These are phyloP conservation scores for Rhododendron ovatum DNA, from an alignment of 148 eudicot species.

Conservation along the genomic window DNA sequence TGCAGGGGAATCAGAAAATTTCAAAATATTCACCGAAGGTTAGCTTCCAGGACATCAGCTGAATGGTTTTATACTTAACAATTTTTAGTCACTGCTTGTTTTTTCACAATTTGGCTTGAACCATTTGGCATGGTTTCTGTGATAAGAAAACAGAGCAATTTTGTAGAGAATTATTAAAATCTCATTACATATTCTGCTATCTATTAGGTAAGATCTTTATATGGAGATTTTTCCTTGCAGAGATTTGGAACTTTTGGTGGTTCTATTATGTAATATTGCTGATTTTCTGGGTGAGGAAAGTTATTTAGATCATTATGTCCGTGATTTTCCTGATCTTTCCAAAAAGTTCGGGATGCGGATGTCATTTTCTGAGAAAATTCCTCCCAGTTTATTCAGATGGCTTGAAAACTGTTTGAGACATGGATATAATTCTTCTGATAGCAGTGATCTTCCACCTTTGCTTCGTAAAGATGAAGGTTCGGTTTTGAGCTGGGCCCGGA, in stretches of 20 bases:
- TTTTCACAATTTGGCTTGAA: background rate
- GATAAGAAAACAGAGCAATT: background rate
- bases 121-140: background rate
- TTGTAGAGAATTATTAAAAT: background rate
- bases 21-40: background rate
- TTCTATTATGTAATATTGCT: constrained; percentile 63
- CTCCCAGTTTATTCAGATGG: constrained; percentile 92
- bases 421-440: constrained; percentile 49
- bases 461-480: constrained; percentile 53
- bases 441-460: constrained; percentile 72
- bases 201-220: constrained; percentile 1
- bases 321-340: constrained; percentile 85
- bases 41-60: background rate
- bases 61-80: background rate
- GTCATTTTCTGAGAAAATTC: constrained; percentile 37
- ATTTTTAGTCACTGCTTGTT: background rate
- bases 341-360: constrained; percentile 27
- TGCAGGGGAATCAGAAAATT: background rate
- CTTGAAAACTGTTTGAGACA: constrained; percentile 75
- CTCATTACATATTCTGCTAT: background rate
- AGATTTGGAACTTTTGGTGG: constrained; percentile 74
- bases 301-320: constrained; percentile 80
- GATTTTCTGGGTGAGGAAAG: constrained; percentile 54
- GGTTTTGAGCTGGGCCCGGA: constrained; percentile 82
- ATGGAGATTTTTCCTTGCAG: constrained; percentile 33